Evolutionary conservation across 2,329 filamentous ascomycete species (phyloP), one percentile per base, ranked within the genome.

Genomic region (Aspergillus latus): DNA sequence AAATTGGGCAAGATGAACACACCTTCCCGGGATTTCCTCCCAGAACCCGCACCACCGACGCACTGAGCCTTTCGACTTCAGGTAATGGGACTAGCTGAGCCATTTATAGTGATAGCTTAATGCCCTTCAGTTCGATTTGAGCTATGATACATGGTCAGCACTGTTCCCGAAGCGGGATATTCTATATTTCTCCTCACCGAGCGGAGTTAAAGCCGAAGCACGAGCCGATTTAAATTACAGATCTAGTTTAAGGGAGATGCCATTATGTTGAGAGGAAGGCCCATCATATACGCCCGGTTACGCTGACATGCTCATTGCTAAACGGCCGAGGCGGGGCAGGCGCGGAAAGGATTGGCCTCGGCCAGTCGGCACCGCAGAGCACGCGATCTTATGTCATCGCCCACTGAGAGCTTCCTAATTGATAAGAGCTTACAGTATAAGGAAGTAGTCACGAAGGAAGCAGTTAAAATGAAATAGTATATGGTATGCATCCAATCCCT

Each of bases 21-120:
- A 86, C 85, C 79, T 96, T 97, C 69, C 89, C 85, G 10, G 94
- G 93, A 74, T 99, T 99, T 7, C 89, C 91, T 57, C 88, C 94
- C 15, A 97, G 80, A 59, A 99, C 89, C 54, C 94, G 84, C 60
- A 96, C 88, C 44, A 92, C 88, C 11, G 83, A 79, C 16, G 88
- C 83, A 68, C 89, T 93, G 53, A 97, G 80, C 59, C 88, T 85
- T 74, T 93, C 86, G 49, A 96, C 83, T 59, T 88, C 85, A 4
- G 87, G 86, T 11, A 97, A 81, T 15, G 81, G 72, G 29, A 84
- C 80, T 5, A 92, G 80, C 60, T 83, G 80, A 36, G 80, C 75
- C 55, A 84, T 80, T 86, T 89, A 16, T 40, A 30, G n/a, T 21
- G 21, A 36, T 36, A 37, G 32, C 13, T 15, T 21, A 28, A 45